phyloP scores from a whole-genome alignment of 805 yeast species.

The Hanseniaspora mollemarum region DNA sequence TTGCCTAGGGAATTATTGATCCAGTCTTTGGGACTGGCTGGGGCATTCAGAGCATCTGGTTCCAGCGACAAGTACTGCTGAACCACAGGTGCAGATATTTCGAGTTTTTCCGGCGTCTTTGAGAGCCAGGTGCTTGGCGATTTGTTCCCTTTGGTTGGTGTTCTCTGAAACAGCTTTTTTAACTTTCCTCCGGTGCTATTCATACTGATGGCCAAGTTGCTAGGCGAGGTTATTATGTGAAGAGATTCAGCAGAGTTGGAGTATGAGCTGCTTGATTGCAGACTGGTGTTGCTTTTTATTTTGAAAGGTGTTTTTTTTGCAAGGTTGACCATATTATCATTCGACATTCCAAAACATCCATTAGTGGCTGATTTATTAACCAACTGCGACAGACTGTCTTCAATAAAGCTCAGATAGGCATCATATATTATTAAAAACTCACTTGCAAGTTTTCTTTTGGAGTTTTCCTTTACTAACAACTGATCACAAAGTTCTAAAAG shows the following conservation, averaged over 20 bases:
- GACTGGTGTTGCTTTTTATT: conserved; percentile 2
- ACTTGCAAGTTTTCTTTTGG: background rate
- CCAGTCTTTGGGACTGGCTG: background rate
- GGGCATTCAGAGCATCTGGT: conserved; percentile 2
- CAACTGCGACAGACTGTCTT: background rate
- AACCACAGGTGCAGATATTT: conserved; percentile 2
- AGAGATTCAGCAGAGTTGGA: conserved; percentile 13
- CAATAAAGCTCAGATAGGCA: conserved; percentile 5
- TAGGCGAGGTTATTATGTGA: background rate
- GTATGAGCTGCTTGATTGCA: conserved; percentile 6
- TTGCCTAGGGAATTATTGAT: background rate
- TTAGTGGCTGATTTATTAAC: background rate
- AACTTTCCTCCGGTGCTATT: conserved; percentile 6
- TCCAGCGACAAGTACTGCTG: conserved; percentile 5
- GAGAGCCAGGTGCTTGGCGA: background rate
- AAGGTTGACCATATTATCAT: conserved; percentile 2
- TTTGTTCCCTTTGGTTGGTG: background rate
- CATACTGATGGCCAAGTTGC: background rate
- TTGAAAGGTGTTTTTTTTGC: conserved; percentile 6
- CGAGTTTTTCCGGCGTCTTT: conserved; percentile 3
- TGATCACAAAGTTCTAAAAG: conserved; percentile 13
- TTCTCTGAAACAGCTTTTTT: conserved; percentile 9
- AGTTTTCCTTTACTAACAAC: conserved; percentile 5
- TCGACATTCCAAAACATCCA: background rate
- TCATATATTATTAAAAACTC: conserved; percentile 1